Percentiles rank a stretch among this genome's conserved stretches.
phyloP scores from a whole-genome alignment of 345 rosid genomes.

The Boechera retrofracta region DNA sequence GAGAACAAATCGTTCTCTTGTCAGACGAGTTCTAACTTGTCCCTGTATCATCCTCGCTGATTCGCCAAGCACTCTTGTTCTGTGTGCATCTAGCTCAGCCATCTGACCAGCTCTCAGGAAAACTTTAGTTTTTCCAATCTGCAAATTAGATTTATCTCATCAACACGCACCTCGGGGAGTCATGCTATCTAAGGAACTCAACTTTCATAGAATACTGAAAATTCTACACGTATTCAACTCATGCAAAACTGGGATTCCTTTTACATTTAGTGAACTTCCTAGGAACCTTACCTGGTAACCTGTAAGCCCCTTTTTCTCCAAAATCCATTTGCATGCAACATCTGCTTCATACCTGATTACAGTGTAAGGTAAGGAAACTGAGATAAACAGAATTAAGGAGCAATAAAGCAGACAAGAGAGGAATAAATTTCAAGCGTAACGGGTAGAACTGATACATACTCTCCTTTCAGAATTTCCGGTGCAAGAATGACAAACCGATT shows the following conservation, averaged over 20 bases:
- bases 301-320: slow-evolving; percentile 66
- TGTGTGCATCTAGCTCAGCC: slow-evolving; percentile 81
- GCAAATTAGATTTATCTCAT: slow-evolving; percentile 42
- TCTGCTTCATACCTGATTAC: slow-evolving; percentile 67
- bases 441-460: slow-evolving; percentile 55
- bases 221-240: slow-evolving; percentile 17
- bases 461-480: slow-evolving; percentile 59
- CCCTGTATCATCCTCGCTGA: slow-evolving; percentile 76
- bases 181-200: slow-evolving; percentile 26
- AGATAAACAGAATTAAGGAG: slow-evolving; percentile 28
- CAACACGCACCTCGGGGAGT: slow-evolving; percentile 17
- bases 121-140: slow-evolving; percentile 80
- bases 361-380: slow-evolving; percentile 31
- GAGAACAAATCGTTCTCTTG: slow-evolving; percentile 55
- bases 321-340: slow-evolving; percentile 75
- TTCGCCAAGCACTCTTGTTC: slow-evolving; percentile 55
- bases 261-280: slow-evolving; percentile 20
- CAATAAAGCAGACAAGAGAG: slow-evolving; percentile 31
- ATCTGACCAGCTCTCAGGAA: slow-evolving; percentile 82
- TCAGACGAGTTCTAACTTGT: slow-evolving; percentile 47
- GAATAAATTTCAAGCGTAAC: slow-evolving; percentile 24
- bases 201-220: slow-evolving; percentile 17
- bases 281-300: slow-evolving; percentile 69
- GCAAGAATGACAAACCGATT: slow-evolving; percentile 68
- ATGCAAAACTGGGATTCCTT: slow-evolving; percentile 8